Evolutionary conservation across 192 early-diverging fungal genomes (phyloP), one percentile per base, ranked within the genome.

Genomic region (Thoreauomyces humboldtii): DNA sequence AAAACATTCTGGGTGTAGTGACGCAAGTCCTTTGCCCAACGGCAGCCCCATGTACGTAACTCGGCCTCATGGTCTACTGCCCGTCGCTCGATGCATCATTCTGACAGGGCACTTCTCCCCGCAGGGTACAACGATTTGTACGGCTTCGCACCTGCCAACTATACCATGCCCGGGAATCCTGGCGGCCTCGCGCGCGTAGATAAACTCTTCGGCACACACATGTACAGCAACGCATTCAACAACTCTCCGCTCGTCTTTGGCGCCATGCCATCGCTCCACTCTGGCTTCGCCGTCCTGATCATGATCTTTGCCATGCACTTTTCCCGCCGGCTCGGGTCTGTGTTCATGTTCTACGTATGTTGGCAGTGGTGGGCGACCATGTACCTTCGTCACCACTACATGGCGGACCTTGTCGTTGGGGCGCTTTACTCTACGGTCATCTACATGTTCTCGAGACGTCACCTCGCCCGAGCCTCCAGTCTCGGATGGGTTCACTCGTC

Each of bases 311-410:
- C 56, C 58, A 52, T 61, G 37, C 63, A 75, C 41, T 38, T 66
- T 28, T 51, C 57, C 37, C 63, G 59, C 19, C 58, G 51, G 21
- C 24, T 62, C 27, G 68, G 63, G 12, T n/a, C 24, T 32, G 51
- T 47, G 1, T 45, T 85, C 27, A 63, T 77, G 32, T 54, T 64
- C 21, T 88, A 90, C 71, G 78, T 84, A 7, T 73, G 83, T 48
- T 87, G 87, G 87, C 84, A 89, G 63, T 90, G 88, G 88, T 88
- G 85, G 87, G 82, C 86, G 0, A 89, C 87, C 61, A 89, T 89
- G 83, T 90, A 90, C 65, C 69, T 89, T 6, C 81, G 82, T 0
- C 88, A 88, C 61, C 87, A 90, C 63, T 90, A 90, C 65, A 80
- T 90, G 61, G 78, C 86, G 41, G 88, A 90, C 67, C 58, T 90